Evolutionary conservation across 179 eudicot species (phyloP).

Genomic region (Beta lomatogona): DNA sequence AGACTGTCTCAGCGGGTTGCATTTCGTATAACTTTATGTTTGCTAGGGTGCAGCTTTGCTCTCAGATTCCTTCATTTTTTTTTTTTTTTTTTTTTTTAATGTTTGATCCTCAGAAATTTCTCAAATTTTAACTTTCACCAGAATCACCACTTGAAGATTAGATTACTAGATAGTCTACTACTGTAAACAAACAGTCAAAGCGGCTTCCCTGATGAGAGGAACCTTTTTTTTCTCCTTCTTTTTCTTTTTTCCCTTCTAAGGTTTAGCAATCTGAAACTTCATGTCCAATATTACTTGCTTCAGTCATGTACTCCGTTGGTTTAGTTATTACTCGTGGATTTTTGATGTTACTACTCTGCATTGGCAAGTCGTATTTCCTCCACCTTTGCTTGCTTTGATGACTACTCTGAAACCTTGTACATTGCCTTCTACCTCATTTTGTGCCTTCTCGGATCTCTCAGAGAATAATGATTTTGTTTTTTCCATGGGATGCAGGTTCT

Average conservation of each 20-base stretch:
- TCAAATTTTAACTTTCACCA: neutral
- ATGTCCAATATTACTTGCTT: too few relatives aligned
- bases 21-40: neutral
- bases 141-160: too few relatives aligned
- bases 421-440: neutral
- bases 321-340: neutral
- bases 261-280: too few relatives aligned
- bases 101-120: neutral
- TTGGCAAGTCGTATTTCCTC: neutral
- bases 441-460: neutral
- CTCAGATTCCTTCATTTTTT: neutral
- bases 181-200: neutral
- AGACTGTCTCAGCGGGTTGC: neutral
- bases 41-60: neutral
- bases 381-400: neutral
- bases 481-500: slow-evolving; percentile 6
- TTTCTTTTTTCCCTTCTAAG: too few relatives aligned
- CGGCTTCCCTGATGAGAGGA: neutral
- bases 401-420: neutral
- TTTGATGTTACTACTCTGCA: neutral
- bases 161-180: neutral
- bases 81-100: too few relatives aligned
- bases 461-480: neutral
- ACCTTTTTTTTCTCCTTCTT: too few relatives aligned
- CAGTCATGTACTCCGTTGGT: neutral